Evolutionary conservation across 805 yeast species (phyloP).

Genomic region (Diddensiella caesifluorescens): DNA sequence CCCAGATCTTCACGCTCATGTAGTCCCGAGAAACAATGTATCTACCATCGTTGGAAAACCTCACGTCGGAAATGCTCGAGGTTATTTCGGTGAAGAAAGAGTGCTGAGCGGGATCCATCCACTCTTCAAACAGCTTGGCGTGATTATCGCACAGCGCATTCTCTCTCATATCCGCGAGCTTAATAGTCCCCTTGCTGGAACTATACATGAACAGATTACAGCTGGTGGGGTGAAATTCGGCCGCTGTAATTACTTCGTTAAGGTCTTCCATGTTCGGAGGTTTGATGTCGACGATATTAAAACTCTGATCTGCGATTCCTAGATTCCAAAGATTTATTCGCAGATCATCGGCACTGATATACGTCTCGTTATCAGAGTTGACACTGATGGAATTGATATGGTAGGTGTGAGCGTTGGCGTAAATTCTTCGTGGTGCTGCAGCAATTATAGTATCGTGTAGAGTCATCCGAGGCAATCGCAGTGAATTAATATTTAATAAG

Average conservation of each 20-base stretch:
- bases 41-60: slow-evolving; percentile 86
- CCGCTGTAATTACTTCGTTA: slow-evolving; percentile 94
- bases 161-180: slow-evolving; percentile 93
- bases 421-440: slow-evolving; percentile 87
- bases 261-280: slow-evolving; percentile 98
- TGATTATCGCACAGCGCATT: slow-evolving; percentile 91
- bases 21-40: slow-evolving; percentile 96
- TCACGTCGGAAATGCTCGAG: slow-evolving; percentile 86
- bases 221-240: slow-evolving; percentile 89
- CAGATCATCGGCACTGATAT: slow-evolving; percentile 85
- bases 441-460: slow-evolving; percentile 92
- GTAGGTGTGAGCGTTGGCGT: slow-evolving; percentile 95
- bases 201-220: slow-evolving; percentile 95
- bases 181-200: slow-evolving; percentile 90
- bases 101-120: slow-evolving; percentile 85
- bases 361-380: slow-evolving; percentile 95
- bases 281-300: slow-evolving; percentile 95
- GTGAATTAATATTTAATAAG: slow-evolving; percentile 33
- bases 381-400: slow-evolving; percentile 94
- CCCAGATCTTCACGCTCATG: slow-evolving; percentile 97
- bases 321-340: slow-evolving; percentile 94
- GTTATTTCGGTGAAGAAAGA: slow-evolving; percentile 97
- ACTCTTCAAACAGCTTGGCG: slow-evolving; percentile 79
- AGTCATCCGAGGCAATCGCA: slow-evolving; percentile 83
- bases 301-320: slow-evolving; percentile 88